Conservation (phyloP, 371 early-diverging fungal species). For the Mucor mucedo region DNA sequence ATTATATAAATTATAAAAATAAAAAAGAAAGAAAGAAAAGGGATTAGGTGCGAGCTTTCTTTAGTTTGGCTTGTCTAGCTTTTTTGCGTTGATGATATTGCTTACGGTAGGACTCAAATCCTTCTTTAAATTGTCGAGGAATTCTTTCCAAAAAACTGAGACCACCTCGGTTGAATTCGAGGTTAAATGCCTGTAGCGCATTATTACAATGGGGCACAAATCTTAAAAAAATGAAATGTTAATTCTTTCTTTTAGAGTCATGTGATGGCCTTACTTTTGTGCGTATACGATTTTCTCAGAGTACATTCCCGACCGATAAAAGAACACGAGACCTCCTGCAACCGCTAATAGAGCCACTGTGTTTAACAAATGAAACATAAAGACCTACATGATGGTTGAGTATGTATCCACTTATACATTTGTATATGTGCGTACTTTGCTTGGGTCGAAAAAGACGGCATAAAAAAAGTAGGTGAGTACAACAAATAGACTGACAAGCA, state of each 20-base stretch:
- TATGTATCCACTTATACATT: too few relatives aligned
- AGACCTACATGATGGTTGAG: constrained; percentile 23
- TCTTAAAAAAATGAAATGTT: constrained; percentile 34
- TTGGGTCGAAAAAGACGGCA: constrained; percentile 56
- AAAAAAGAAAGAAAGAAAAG: not conserved
- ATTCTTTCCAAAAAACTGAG: constrained; percentile 64
- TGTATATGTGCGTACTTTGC: constrained; percentile 38
- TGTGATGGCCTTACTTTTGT: constrained; percentile 57
- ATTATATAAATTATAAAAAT: constrained; percentile 1
- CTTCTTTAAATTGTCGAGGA: constrained; percentile 68
- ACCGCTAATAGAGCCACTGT: constrained; percentile 39
- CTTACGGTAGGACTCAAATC: constrained; percentile 65
- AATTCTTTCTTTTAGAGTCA: not conserved
- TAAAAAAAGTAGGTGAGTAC: constrained; percentile 51
- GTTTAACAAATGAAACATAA: constrained; percentile 40
- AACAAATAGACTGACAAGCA: constrained; percentile 38
- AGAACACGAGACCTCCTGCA: constrained; percentile 50
- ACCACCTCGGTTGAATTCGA: constrained; percentile 65
- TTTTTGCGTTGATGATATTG: constrained; percentile 59
- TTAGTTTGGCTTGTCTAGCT: constrained; percentile 53
- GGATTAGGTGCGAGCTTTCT: constrained; percentile 15
- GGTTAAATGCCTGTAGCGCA: constrained; percentile 69
- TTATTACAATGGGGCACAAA: constrained; percentile 73
- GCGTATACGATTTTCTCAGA: constrained; percentile 68
- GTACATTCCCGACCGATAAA: constrained; percentile 69